Evolutionary conservation across 1,284 basidiomycete genomes (phyloP), one percentile per base, ranked within the genome.

Genomic region (Sphaerobolus stellatus): DNA sequence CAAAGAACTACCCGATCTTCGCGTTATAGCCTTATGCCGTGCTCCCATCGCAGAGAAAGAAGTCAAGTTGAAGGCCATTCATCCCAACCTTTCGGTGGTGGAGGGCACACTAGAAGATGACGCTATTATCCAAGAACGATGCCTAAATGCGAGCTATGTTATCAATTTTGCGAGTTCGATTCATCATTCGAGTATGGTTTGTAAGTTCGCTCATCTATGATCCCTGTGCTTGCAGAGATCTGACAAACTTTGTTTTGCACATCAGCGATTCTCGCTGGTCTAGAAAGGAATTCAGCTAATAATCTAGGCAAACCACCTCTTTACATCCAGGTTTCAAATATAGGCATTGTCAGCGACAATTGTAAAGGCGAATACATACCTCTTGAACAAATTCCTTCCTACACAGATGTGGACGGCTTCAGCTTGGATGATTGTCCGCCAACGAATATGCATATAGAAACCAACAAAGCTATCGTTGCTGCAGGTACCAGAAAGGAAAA

Each of bases 131-230:
- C 61, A 65, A 58, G 68, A 68, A 34, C 63, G 74, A 46, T 68
- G 60, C 1, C 54, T 60, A 11, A 70, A 68, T 52, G 71, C 63
- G 1, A 69, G 71, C 54, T 63, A 68, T n/a, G 61, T 68, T 46
- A 65, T 76, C 59, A 75, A 77, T 56, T 62, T 66, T 45, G 75
- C 72, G 8, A 73, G 69, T 48, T 74, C 73, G 8, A 74, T 76
- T 56, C 71, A 75, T 46, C 60, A 62, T 29, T 63, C 62, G 11
- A 70, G 69, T 47, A 58, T 72, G 16, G 62, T 66, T 44, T 61
- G 74, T 75, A 50, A 34, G 70, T 60, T 4, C 24, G 41, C 13
- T 33, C n/a, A n/a, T 36, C n/a, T n/a, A n/a, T n/a, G n/a, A n/a
- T 36, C n/a, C n/a, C n/a, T n/a, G n/a, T n/a, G 11, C 33, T n/a